Conservation (phyloP, 31 red algal species). For the Endocladia muricata region DNA sequence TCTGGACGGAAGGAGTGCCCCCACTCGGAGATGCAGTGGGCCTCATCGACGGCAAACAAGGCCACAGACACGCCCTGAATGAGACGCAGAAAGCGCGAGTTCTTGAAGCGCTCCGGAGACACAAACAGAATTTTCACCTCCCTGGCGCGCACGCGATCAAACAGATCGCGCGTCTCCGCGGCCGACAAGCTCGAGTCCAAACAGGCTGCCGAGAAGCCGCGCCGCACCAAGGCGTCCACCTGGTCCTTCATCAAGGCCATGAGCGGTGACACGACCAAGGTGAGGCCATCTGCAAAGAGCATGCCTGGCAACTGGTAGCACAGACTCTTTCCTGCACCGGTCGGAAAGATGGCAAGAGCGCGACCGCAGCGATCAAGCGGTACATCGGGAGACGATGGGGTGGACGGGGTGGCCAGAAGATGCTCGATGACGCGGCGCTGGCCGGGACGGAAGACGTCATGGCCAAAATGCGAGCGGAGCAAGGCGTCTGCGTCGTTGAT, state of each 20-base stretch:
- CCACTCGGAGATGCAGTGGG: slow-evolving; percentile 98
- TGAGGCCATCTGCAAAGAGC: slow-evolving; percentile 64
- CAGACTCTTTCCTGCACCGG: slow-evolving; percentile 91
- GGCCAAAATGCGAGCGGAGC: slow-evolving; percentile 5
- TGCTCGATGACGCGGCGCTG: slow-evolving; percentile 19
- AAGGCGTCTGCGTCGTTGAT: not conserved
- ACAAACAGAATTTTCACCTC: slow-evolving; percentile 71
- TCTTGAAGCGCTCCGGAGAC: slow-evolving; percentile 87
- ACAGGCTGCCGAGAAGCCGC: slow-evolving; percentile 65
- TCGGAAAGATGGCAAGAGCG: slow-evolving; percentile 74
- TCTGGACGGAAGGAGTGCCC: slow-evolving; percentile 94
- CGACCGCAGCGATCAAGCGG: not conserved
- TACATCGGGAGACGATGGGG: not conserved
- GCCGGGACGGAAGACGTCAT: slow-evolving; percentile 27
- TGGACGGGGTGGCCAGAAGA: slow-evolving; percentile 1
- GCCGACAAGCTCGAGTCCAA: slow-evolving; percentile 73
- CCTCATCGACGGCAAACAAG: slow-evolving; percentile 93
- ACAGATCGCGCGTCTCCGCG: slow-evolving; percentile 39
- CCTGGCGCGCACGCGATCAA: slow-evolving; percentile 11
- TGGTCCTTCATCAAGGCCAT: slow-evolving; percentile 97
- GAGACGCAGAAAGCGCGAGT: slow-evolving; percentile 47
- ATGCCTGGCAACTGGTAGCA: slow-evolving; percentile 95
- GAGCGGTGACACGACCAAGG: slow-evolving; percentile 92
- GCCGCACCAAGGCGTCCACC: slow-evolving; percentile 54
- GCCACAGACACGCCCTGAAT: slow-evolving; percentile 30